phyloP scores from a whole-genome alignment of 352 stramenopile species.

The Phytophthora tubulina region DNA sequence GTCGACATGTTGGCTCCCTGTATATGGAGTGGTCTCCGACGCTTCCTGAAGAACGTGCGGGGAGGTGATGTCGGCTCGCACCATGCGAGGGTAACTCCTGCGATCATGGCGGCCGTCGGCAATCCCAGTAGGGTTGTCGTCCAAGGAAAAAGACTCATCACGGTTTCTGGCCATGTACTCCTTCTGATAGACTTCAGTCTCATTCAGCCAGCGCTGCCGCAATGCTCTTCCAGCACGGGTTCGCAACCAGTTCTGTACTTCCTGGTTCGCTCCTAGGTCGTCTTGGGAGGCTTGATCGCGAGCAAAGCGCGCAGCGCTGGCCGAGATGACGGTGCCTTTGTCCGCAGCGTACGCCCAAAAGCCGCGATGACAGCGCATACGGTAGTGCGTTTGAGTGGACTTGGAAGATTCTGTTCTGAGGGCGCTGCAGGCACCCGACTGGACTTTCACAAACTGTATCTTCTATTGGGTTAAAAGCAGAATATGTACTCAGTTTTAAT shows the following conservation, averaged over 20 bases:
- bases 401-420: too few relatives aligned
- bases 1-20: neutral
- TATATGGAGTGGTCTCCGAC: neutral
- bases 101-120: slow-evolving; percentile 1
- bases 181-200: neutral
- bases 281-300: slow-evolving; percentile 5
- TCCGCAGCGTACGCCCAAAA: slow-evolving; percentile 2
- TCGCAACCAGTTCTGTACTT: slow-evolving; percentile 6
- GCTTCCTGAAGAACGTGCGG: neutral
- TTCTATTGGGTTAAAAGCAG: too few relatives aligned
- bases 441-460: too few relatives aligned
- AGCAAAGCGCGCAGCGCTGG: slow-evolving; percentile 1
- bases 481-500: too few relatives aligned
- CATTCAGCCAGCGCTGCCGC: neutral
- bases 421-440: too few relatives aligned
- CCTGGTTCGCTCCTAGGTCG: neutral
- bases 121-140: neutral
- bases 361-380: slow-evolving; percentile 12
- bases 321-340: neutral
- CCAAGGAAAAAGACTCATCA: neutral
- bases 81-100: slow-evolving; percentile 6
- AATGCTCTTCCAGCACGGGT: neutral
- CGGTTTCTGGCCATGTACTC: neutral
- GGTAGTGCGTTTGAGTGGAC: too few relatives aligned
- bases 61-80: neutral